Evolutionary conservation across 345 rosid species (phyloP).

Genomic region (Pistacia atlantica): DNA sequence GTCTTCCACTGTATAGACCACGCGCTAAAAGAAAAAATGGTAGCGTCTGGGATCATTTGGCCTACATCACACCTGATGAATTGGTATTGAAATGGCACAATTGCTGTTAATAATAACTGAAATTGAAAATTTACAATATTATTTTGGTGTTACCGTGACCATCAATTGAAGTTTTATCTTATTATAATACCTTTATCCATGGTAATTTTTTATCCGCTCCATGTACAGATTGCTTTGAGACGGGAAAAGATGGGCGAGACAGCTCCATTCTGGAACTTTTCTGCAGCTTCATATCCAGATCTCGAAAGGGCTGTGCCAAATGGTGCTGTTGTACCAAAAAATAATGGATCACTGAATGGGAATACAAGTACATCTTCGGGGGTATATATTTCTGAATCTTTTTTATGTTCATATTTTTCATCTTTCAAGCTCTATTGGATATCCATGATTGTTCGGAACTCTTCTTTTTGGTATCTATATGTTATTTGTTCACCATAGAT

Average conservation of each 20-base stretch:
- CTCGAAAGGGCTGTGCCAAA: conserved; percentile 33
- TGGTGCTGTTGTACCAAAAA: conserved; percentile 29
- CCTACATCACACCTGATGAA: not conserved
- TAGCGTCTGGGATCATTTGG: conserved; percentile 3
- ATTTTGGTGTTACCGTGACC: not conserved
- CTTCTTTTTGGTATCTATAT: conserved; percentile 12
- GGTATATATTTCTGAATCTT: conserved; percentile 31
- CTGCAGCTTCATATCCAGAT: conserved; percentile 67
- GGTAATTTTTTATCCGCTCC: conserved; percentile 11
- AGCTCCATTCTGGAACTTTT: conserved; percentile 84
- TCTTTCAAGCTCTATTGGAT: not conserved
- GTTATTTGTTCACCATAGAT: conserved; percentile 6
- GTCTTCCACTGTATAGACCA: not conserved
- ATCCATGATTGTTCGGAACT: conserved; percentile 1
- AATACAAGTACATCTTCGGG: conserved; percentile 37
- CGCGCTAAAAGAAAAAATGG: not conserved
- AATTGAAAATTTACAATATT: not conserved
- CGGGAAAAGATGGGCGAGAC: conserved; percentile 84
- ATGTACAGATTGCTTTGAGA: conserved; percentile 73
- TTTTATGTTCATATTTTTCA: not conserved
- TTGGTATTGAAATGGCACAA: not conserved
- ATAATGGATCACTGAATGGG: conserved; percentile 31
- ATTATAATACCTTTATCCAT: not conserved
- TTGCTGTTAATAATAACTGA: not conserved
- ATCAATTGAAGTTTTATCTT: not conserved